A percentile compares a stretch with the other conserved stretches of the same genome.
These are phyloP conservation scores for Ustilago loliicola DNA, from an alignment of 1,284 basidiomycete genomes.

Conservation along the genomic window DNA sequence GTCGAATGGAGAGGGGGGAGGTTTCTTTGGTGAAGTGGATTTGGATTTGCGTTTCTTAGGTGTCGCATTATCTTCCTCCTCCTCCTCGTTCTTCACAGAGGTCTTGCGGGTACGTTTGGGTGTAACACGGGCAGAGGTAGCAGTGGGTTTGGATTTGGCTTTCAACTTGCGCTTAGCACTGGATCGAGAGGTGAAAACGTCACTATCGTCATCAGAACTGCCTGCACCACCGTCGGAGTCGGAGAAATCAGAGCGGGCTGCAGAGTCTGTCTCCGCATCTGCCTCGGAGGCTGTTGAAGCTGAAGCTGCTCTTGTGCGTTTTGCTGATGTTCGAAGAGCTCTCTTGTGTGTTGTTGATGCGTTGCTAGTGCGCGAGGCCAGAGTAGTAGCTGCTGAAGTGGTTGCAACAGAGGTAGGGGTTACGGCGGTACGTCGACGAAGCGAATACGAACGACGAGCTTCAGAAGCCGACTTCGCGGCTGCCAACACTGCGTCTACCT, in stretches of 20 bases:
- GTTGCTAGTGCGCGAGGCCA: background rate
- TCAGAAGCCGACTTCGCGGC: conserved; percentile 23
- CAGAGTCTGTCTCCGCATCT: conserved; percentile 17
- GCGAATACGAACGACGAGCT: conserved; percentile 28
- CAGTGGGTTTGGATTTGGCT: no score
- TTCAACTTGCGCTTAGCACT: conserved; percentile 8
- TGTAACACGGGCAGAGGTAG: background rate
- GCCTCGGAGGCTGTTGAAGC: conserved; percentile 11
- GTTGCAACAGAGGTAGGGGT: background rate
- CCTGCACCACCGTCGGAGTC: background rate
- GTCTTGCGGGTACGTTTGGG: conserved; percentile 17
- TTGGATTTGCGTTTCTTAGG: conserved; percentile 11
- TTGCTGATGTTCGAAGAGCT: conserved; percentile 7
- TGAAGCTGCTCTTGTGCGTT: conserved; percentile 14
- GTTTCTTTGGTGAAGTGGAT: conserved; percentile 24
- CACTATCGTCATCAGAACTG: conserved; percentile 29
- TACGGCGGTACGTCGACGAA: conserved; percentile 19
- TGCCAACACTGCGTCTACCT: conserved; percentile 32
- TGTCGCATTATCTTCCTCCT: background rate
- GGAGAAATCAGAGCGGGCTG: conserved; percentile 27
- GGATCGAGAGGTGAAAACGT: conserved; percentile 13
- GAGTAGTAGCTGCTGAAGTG: background rate
- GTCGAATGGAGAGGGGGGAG: conserved; percentile 37
- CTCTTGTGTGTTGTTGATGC: conserved; percentile 7
- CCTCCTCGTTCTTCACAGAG: background rate